Conservation (phyloP, 495 filamentous ascomycete species). For the Saxispiralis lemnorum region DNA sequence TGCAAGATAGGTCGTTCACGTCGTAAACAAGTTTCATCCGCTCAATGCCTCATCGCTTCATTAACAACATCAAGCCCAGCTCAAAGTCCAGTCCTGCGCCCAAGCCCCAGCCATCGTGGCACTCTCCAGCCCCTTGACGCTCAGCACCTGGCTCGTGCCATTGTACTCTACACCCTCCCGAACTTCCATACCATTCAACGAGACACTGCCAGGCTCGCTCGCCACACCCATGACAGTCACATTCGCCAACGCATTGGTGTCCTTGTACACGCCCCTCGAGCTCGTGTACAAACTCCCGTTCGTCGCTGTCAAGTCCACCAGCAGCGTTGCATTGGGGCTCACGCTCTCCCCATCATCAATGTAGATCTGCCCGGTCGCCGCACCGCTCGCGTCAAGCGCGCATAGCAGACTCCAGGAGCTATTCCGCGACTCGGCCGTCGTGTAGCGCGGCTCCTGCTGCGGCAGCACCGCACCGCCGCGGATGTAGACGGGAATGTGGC, state of each 20-base stretch:
- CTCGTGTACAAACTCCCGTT: constrained; percentile 13
- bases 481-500: constrained; percentile 11
- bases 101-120: constrained; percentile 15
- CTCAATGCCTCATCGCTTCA: no score
- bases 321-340: constrained; percentile 31
- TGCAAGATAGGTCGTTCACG: no score
- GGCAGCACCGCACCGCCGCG: constrained; percentile 54
- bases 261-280: constrained; percentile 12
- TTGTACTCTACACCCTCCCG: constrained; percentile 12
- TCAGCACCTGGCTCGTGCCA: constrained; percentile 13
- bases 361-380: constrained; percentile 15
- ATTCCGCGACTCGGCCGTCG: constrained; percentile 12
- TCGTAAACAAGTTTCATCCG: no score
- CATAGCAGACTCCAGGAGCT: constrained; percentile 11
- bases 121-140: constrained; percentile 13
- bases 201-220: constrained; percentile 11
- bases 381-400: constrained; percentile 10
- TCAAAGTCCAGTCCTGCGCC: constrained; percentile 17
- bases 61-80: constrained; percentile 5
- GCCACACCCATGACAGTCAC: constrained; percentile 17
- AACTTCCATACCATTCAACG: constrained; percentile 14
- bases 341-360: constrained; percentile 19
- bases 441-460: constrained; percentile 32
- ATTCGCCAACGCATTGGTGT: constrained; percentile 18
- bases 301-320: constrained; percentile 15